Evolutionary conservation across 306 rosid species (phyloP), one percentile per base, ranked within the genome.

Genomic region (Acacia melanoxylon): DNA sequence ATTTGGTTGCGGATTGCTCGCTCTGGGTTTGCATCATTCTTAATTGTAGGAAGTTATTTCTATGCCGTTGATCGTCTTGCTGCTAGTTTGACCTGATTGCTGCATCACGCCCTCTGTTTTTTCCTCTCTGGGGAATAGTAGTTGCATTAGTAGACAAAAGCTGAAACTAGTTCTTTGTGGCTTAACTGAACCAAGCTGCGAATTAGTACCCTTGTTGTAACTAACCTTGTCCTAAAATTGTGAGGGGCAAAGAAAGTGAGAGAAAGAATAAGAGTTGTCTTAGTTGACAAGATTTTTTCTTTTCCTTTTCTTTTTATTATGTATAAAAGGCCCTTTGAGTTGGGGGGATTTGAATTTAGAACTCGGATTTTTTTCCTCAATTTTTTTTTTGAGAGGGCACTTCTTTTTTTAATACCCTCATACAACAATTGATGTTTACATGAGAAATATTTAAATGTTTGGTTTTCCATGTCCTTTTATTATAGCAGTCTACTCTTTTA

Each of bases 1-100:
- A 58, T 91, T 58, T 88, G 91, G 65, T 82, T 83, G 81, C 92
- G 97, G 84, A 88, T 95, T 93, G 90, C 97, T 81, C 88, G 90
- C 51, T 80, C 93, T 84, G 98, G 95, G 51, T 4, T 93, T 67
- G 92, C 94, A 29, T 95, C 99, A 4, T 89, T 90, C 51, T 13
- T 90, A 68, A 83, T 90, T 45, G 92, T 93, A 54, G 94, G 95
- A 80, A 83, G 91, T 81, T 94, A 92, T 84, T 92, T 89, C 79
- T 88, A 88, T 80, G 78, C 72, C 52, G 92, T 90, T 66, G 91
- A 94, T 85, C 85, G 37, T 78, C 88, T 92, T 81, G 85, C 82
- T 68, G 78, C 89, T 81, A n/a, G 66, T 63, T 85, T 88, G 82
- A 74, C 83, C 69, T 88, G 44, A 85, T 68, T 68, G 16, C 66